Base-by-base conservation (phyloP, 1,284 basidiomycete species). In the Agroathelia rolfsii region DNA sequence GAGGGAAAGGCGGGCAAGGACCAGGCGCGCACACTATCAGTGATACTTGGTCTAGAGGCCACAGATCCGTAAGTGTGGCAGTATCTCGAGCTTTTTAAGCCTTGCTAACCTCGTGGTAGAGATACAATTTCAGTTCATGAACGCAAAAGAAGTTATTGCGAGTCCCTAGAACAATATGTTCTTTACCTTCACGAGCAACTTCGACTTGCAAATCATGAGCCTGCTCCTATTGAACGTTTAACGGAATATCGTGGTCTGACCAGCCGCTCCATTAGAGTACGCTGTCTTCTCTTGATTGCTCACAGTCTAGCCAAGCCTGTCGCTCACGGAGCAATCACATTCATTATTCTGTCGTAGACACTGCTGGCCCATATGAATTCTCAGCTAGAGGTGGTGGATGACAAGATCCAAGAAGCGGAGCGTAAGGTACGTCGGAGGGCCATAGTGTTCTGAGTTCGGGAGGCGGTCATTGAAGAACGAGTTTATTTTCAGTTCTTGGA, bases 121-220 rank as follows among this genome's bases (percentile, higher is more conserved):
- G 78, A 81, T 35, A 61, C 62, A 10, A 77, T 83, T 36, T 76
- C 79, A 3, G 75, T 76, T 5, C 80, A 83, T 44, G 79, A 83
- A 45, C 81, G 81, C 49, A 83, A 82, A 45, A 57, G 79, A 1
- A 64, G 75, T 39, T 80, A 82, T 45, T 60, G 83, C 15, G 75
- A 78, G 44, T 76, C 73, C 43, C 52, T 84, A 4, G 79, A 83
- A 43, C 64, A 76, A 36, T 83, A 83, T 48, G 67, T 81, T 12
- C 45, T 64, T 14, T 78, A 70, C 45, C 56, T 81, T 9, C 74
- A 78, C 42, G 64, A 76, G 20, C 72, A 77, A 40, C 57, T 78
- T 23, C 53, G 56, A 0, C 59, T 72, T 23, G 53, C 72, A 9
- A 68, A 69, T 2, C 52, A 61, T 0, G 47, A 58, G 1, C 72